These are phyloP conservation scores for Alternaria brassicicola DNA, from an alignment of 2,329 filamentous ascomycete genomes.

Conservation along the genomic window DNA sequence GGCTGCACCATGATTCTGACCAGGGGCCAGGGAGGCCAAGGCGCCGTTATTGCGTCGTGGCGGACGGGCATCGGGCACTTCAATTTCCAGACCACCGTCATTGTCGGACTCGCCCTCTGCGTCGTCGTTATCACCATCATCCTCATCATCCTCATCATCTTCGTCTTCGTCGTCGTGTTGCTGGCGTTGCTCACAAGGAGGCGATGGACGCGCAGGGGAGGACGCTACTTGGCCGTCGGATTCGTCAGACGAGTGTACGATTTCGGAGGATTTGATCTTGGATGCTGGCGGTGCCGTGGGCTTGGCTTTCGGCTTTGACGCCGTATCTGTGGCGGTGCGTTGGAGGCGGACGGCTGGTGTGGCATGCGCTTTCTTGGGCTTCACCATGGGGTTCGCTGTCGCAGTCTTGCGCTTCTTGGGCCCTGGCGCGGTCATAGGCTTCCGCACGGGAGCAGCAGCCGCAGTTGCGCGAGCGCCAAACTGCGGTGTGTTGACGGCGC, in stretches of 20 bases:
- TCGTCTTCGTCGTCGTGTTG: constrained; percentile 5
- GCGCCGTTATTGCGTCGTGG: constrained; percentile 23
- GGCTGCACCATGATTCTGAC: constrained; percentile 33
- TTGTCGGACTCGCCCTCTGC: constrained; percentile 35
- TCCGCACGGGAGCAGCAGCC: constrained; percentile 16
- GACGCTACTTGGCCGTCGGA: constrained; percentile 28
- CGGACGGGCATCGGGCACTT: constrained; percentile 38
- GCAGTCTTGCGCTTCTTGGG: constrained; percentile 40
- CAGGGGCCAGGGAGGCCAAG: constrained; percentile 35
- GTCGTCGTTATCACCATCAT: constrained; percentile 27
- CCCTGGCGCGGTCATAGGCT: constrained; percentile 18
- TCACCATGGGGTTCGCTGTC: constrained; percentile 27
- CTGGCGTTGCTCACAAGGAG: constrained; percentile 17
- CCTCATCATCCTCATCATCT: constrained; percentile 17
- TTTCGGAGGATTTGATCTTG: constrained; percentile 43
- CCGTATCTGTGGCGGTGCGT: constrained; percentile 31
- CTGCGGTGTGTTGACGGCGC: constrained; percentile 39
- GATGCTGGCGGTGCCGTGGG: constrained; percentile 28
- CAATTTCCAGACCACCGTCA: constrained; percentile 39
- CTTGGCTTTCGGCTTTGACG: constrained; percentile 26
- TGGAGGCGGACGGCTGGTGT: constrained; percentile 46
- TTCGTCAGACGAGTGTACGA: constrained; percentile 41
- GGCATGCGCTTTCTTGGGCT: constrained; percentile 34
- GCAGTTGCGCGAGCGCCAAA: constrained; percentile 29
- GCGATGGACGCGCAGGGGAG: constrained; percentile 20